Base-by-base conservation (phyloP, 164 flowering plant species). In the Saururus chinensis region DNA sequence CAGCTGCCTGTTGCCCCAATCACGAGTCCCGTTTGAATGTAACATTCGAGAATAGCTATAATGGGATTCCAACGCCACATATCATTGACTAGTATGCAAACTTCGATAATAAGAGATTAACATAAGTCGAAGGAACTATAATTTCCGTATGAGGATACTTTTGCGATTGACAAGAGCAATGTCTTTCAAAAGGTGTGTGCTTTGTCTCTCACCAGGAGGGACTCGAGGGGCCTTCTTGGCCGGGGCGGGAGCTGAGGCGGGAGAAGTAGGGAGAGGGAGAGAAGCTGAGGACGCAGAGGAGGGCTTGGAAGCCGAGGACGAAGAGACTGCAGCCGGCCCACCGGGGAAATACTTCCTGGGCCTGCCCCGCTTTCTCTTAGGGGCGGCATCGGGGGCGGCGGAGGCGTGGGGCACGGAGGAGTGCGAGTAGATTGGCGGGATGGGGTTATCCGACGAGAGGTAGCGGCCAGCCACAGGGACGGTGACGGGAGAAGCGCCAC, bases 281-380 rank as follows among this genome's bases (percentile, higher is more conserved):
- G 58, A 55, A 23, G 35, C 25, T 0, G 58, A 23, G 16, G 58
- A 21, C 26, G 57, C 23, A 19, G 58, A 8, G 30, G 35, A 24
- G 6, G 16, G 25, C 35, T 24, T 55, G 58, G 58, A 53, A 53
- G 56, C 20, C 23, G 23, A 23, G 4, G 8, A 6, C 23, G 23
- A 53, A 0, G 56, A n/a, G 23, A 20, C 56, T 21, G 23, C 21
- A 19, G 24, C 12, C 56, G 56, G 35, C 12, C 57, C 57, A 13
- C 30, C 58, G 16, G 58, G 58, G 35, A 24, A 24, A 19, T 55
- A 55, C 58, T 55, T 55, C 4, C 58, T 9, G 35, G 58, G 58
- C 35, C 58, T 1, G 16, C 58, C 58, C 16, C 58, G 25, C 35
- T 55, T 55, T 19, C 58, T 13, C 30, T 55, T 55, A 17, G 58